Conservation (phyloP, 495 filamentous ascomycete species). For the Neurospora africana region DNA sequence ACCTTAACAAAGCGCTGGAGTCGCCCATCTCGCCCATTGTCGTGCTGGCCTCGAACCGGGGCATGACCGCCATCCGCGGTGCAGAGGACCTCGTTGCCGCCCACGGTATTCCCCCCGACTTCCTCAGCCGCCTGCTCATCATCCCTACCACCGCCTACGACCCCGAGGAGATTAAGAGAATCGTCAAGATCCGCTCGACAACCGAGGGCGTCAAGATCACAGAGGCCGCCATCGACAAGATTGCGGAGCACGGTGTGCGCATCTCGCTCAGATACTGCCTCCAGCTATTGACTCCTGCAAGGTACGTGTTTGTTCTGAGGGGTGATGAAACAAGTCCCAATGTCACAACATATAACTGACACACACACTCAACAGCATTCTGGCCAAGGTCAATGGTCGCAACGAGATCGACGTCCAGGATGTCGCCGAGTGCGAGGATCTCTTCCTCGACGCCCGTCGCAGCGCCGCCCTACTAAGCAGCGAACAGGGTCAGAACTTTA, state of each 20-base stretch:
- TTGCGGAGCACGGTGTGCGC: constrained; percentile 72
- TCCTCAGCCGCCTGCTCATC: constrained; percentile 86
- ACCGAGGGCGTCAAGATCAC: constrained; percentile 72
- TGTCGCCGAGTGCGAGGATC: constrained; percentile 76
- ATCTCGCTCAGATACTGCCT: constrained; percentile 87
- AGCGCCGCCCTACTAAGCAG: constrained; percentile 62
- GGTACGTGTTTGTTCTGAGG: constrained; percentile 23
- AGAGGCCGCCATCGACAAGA: constrained; percentile 72
- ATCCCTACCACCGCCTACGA: constrained; percentile 84
- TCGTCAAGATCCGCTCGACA: constrained; percentile 69
- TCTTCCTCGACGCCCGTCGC: constrained; percentile 82
- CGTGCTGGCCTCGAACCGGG: constrained; percentile 93
- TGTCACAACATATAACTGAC: constrained; percentile 6
- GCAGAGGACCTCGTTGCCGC: constrained; percentile 74
- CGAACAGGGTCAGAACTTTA: constrained; percentile 51
- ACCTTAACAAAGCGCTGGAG: constrained; percentile 93
- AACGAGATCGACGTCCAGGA: constrained; percentile 70
- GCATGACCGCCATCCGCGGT: constrained; percentile 78
- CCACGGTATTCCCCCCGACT: constrained; percentile 87
- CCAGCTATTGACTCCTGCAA: constrained; percentile 82
- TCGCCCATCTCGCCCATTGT: constrained; percentile 89
- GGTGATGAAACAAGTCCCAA: not conserved
- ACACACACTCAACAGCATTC: constrained; percentile 32
- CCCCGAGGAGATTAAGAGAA: constrained; percentile 76
- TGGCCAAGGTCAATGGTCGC: constrained; percentile 53